Conservation (phyloP, 352 stramenopile species). For the Globisporangium nodosum region DNA sequence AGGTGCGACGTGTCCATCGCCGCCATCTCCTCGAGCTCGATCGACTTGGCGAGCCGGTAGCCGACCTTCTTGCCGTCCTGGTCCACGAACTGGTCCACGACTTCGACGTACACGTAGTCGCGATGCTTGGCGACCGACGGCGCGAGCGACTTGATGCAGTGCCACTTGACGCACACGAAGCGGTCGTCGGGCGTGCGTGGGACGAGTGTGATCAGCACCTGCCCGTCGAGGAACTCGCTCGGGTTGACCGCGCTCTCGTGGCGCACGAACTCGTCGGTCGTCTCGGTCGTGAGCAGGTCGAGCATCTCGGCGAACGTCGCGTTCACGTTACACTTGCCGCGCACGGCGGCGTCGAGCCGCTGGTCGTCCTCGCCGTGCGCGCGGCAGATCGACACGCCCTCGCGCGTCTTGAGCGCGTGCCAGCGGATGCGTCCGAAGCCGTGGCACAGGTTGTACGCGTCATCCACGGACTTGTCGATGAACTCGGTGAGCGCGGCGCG, state of each 20-base stretch:
- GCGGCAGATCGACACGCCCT: constrained; percentile 67
- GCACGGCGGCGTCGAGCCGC: constrained; percentile 60
- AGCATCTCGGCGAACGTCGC: constrained; percentile 73
- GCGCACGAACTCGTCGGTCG: constrained; percentile 49
- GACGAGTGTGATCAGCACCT: constrained; percentile 69
- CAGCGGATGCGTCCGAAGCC: constrained; percentile 71
- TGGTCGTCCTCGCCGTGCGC: constrained; percentile 55
- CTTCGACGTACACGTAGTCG: constrained; percentile 81
- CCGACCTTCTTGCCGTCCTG: constrained; percentile 53
- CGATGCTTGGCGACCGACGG: constrained; percentile 69
- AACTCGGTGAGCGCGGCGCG: constrained; percentile 49
- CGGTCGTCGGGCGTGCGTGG: constrained; percentile 54
- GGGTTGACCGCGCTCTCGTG: constrained; percentile 65
- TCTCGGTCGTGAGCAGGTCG: constrained; percentile 73
- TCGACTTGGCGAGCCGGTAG: constrained; percentile 69
- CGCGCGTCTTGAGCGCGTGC: constrained; percentile 55
- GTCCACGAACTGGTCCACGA: constrained; percentile 76
- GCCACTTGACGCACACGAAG: constrained; percentile 81
- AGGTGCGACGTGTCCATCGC: constrained; percentile 40
- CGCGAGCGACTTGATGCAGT: constrained; percentile 66
- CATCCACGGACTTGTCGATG: constrained; percentile 71
- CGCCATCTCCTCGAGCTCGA: constrained; percentile 54
- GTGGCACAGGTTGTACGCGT: constrained; percentile 77
- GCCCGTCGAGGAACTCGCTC: constrained; percentile 71
- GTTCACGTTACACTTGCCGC: constrained; percentile 67